A percentile compares a stretch with the other conserved stretches of the same genome.
phyloP scores from a whole-genome alignment of 1,284 basidiomycete genomes.

The Heliocybe sulcata region DNA sequence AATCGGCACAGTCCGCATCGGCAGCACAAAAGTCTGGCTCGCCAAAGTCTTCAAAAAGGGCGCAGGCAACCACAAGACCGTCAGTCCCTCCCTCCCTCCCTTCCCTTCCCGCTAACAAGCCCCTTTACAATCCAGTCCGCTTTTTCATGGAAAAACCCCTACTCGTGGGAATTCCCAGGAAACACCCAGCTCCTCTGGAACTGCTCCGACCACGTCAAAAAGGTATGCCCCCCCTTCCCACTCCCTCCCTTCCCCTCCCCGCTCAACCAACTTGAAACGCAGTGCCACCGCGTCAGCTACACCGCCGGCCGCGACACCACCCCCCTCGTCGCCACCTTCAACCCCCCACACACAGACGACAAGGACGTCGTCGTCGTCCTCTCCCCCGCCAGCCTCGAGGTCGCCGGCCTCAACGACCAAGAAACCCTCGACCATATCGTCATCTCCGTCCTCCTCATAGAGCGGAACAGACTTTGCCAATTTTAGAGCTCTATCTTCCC shows the following conservation, averaged over 20 bases:
- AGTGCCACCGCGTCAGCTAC: conserved; percentile 1
- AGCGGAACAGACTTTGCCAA: not conserved
- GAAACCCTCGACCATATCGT: not conserved
- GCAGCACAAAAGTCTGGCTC: not conserved
- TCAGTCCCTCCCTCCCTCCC: not conserved
- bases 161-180: not conserved
- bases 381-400: not conserved
- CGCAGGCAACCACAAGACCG: not conserved
- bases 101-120: not conserved
- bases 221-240: no score
- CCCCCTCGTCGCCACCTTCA: not conserved
- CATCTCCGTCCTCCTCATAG: not conserved
- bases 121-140: not conserved
- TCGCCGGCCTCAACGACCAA: not conserved
- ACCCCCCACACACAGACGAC: not conserved
- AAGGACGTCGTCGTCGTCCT: not conserved
- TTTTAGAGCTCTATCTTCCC: no score
- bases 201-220: not conserved
- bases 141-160: not conserved
- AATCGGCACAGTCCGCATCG: not conserved
- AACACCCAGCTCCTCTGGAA: not conserved
- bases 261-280: not conserved
- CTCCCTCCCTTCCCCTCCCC: no score
- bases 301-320: not conserved
- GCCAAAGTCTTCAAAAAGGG: not conserved